These are phyloP conservation scores for Cytospora piceicola DNA, from an alignment of 2,329 filamentous ascomycete genomes.

Conservation along the genomic window DNA sequence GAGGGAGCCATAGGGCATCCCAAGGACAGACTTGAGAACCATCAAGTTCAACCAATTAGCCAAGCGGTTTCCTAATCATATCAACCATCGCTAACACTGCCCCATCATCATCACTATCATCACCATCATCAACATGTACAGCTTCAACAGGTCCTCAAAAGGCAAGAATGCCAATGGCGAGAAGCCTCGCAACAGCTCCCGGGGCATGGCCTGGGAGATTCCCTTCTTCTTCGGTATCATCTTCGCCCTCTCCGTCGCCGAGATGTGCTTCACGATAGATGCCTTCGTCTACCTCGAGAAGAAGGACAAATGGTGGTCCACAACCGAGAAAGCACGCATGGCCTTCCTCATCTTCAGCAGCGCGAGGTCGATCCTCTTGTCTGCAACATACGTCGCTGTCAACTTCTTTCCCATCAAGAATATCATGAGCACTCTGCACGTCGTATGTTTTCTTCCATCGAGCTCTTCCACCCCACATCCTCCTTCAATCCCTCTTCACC, in stretches of 20 bases:
- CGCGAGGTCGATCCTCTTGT: conserved; percentile 20
- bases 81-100: background rate
- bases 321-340: conserved; percentile 24
- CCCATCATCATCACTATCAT: background rate
- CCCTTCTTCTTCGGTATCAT: conserved; percentile 28
- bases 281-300: conserved; percentile 23
- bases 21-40: too few species aligned
- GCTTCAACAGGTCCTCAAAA: background rate
- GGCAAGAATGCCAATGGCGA: conserved; percentile 18
- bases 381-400: conserved; percentile 8
- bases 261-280: conserved; percentile 22
- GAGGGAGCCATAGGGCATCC: too few species aligned
- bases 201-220: conserved; percentile 21
- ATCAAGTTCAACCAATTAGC: too few species aligned
- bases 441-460: background rate
- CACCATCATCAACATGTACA: background rate
- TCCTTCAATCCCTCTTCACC: too few species aligned
- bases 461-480: too few species aligned
- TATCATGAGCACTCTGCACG: conserved; percentile 22
- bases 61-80: background rate
- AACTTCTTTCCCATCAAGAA: conserved; percentile 19
- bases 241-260: conserved; percentile 24
- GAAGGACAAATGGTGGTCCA: conserved; percentile 22
- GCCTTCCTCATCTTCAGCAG: conserved; percentile 27
- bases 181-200: conserved; percentile 18